Evolutionary conservation across 495 filamentous ascomycete genomes (phyloP), one percentile per base, ranked within the genome.

Genomic region (Xylaria longipes): DNA sequence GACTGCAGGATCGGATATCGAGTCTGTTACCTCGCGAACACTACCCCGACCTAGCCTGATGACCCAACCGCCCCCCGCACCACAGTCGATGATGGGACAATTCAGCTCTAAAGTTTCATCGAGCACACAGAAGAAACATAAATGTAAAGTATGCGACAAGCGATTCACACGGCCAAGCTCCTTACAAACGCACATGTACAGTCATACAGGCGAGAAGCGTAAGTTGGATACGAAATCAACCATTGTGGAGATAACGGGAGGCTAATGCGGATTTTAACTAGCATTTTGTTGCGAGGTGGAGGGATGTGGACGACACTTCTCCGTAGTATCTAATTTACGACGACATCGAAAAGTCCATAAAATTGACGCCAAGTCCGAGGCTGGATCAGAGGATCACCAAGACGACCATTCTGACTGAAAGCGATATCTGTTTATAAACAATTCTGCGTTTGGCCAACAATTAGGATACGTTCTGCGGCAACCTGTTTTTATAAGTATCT

Each of bases 61-160:
- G 58, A 89, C 86, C 67, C 89, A 82, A 71, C 84, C 86, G 7
- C 94, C 94, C 39, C 93, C 94, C 0, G 94, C 94, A 39, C 95
- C 94, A 17, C 93, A 96, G 78, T 95, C 94, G 4, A 98, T 99
- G 94, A 99, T 99, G 96, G 90, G 93, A 60, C 95, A 97, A 72
- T 99, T 99, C 85, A 98, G 93, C 85, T 98, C 96, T 56, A 98
- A 98, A 80, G 91, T 98, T 60, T 93, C 94, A 12, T 95, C 94
- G 29, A 97, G 93, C 83, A 94, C 96, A 35, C 95, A 98, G 78
- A 99, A 99, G 90, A 99, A 98, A 86, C 96, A 99, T 84, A 98
- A 97, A 83, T 99, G 96, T 87, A 98, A 98, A 86, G 93, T 99
- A 63, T 99, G 96, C 85, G 96, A 98, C 83, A 99, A 99, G 89